These are phyloP conservation scores for Fonsecaea erecta DNA, from an alignment of 2,329 filamentous ascomycete genomes.

Conservation along the genomic window DNA sequence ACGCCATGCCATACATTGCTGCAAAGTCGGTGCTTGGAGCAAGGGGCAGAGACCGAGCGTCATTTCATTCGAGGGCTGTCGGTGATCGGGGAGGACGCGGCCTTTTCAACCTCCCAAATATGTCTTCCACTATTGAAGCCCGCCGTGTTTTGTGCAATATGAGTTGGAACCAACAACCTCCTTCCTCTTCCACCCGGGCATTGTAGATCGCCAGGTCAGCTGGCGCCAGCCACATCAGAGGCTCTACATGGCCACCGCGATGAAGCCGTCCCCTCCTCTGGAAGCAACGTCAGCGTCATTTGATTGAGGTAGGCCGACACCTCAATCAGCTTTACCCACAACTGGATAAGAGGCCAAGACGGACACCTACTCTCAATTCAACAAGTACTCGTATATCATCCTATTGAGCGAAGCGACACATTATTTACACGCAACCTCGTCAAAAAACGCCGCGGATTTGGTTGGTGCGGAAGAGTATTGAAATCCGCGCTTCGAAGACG, in stretches of 20 bases:
- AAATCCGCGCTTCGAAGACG: too few species aligned
- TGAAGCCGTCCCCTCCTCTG: constrained; percentile 29
- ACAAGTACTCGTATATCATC: too few species aligned
- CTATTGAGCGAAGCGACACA: too few species aligned
- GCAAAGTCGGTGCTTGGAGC: constrained; percentile 67
- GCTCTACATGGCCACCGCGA: constrained; percentile 26
- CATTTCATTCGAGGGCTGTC: not conserved
- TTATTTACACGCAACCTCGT: too few species aligned
- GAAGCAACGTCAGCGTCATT: constrained; percentile 18
- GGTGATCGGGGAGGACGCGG: too few species aligned
- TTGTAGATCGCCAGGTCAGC: constrained; percentile 35
- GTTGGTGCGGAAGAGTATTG: too few species aligned
- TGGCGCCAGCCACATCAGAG: constrained; percentile 29
- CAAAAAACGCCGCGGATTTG: too few species aligned
- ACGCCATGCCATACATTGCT: constrained; percentile 84
- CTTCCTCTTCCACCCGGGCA: constrained; percentile 27
- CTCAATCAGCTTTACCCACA: constrained; percentile 31
- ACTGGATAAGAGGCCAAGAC: too few species aligned
- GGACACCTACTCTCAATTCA: too few species aligned
- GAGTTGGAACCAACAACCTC: constrained; percentile 41
- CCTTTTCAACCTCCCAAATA: not conserved
- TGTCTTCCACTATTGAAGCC: not conserved
- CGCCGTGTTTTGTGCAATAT: not conserved
- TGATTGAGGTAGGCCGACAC: constrained; percentile 24
- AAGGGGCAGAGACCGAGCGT: too few species aligned